Base-by-base conservation (phyloP, 805 yeast genomes). In the Nakazawaea anatomiae region DNA sequence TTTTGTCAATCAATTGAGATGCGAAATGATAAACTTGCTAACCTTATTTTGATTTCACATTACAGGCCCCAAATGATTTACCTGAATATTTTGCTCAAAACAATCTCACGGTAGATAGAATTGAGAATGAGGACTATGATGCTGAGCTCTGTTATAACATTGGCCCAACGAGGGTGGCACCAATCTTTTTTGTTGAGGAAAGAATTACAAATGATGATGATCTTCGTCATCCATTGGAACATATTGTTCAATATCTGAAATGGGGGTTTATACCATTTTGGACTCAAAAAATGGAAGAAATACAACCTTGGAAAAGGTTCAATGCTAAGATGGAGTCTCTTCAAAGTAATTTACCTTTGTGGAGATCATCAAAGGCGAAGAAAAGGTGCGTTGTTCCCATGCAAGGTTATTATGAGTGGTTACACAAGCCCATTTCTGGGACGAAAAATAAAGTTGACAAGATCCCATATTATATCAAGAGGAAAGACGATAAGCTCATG, bases 351-450 rank as follows among this genome's bases (percentile, higher is more conserved):
- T 72, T 75, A 42, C 68, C 73, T 27, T 65, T 85, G 40, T 90
- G 96, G 96, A 70, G 70, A 6, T 54, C 70, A 1, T 71, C 79
- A 5, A 67, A 74, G 38, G 66, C 73, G 28, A 66, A 66, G 7
- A 68, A 70, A 5, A 69, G 96, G 39, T 90, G 96, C 62, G 82
- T 85, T 1, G 79, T 89, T 0, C 92, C 96, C 0, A 75, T 87
- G 39, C 77, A 79, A 58, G 97, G 97, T 0, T 91, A 91, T 64
- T 91, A 79, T 60, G 97, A 91, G 65, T 91, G 97, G 97, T 56
- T 54, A 12, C 57, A 58, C 28, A 55, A 59, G 14, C 54, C 61
- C 2, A 66, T 62, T 30, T 54, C 58, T 32, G 40, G 42, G 11
- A 36, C 32, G 5, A 45, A 34, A 18, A 10, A 9, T 10, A 68